Conservation (phyloP, 768 basidiomycete genomes). For the Coprinellus micaceus region DNA sequence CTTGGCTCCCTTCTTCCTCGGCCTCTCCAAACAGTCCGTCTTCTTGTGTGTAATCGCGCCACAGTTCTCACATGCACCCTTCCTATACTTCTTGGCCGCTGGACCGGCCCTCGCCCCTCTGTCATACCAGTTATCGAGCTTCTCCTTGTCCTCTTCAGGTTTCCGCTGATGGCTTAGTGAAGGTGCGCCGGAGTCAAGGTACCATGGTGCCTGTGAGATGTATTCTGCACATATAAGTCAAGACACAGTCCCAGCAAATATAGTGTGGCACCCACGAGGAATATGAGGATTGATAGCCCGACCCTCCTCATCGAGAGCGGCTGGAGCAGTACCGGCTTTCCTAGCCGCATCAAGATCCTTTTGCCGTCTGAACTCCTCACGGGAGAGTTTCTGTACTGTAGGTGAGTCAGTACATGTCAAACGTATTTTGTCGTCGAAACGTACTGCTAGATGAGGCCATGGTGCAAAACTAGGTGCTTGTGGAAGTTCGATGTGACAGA, state of each 20-base stretch:
- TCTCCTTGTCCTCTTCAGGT: conserved; percentile 52
- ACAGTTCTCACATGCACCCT: conserved; percentile 98
- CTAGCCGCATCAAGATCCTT: conserved; percentile 98
- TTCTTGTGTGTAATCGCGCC: conserved; percentile 93
- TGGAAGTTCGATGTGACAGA: no score
- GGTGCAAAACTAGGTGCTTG: background rate
- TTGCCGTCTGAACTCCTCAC: conserved; percentile 91
- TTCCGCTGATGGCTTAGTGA: conserved; percentile 93
- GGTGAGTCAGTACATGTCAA: conserved; percentile 2
- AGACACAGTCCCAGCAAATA: background rate
- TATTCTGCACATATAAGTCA: conserved; percentile 60
- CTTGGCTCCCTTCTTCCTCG: conserved; percentile 93
- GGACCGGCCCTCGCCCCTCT: conserved; percentile 81
- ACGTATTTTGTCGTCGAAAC: background rate
- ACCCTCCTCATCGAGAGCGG: conserved; percentile 93
- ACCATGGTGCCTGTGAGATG: conserved; percentile 99
- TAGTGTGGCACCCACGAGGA: conserved; percentile 62
- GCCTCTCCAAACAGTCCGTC: conserved; percentile 92
- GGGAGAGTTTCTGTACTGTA: conserved; percentile 80
- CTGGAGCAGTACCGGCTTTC: conserved; percentile 96
- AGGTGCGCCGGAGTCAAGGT: conserved; percentile 90
- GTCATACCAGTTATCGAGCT: conserved; percentile 90
- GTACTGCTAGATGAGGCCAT: conserved; percentile 17
- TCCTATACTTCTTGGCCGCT: conserved; percentile 93
- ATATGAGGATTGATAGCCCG: conserved; percentile 98